Evolutionary conservation across 75 land plant species (phyloP), one percentile per base, ranked within the genome.

Genomic region (Pinus taeda): DNA sequence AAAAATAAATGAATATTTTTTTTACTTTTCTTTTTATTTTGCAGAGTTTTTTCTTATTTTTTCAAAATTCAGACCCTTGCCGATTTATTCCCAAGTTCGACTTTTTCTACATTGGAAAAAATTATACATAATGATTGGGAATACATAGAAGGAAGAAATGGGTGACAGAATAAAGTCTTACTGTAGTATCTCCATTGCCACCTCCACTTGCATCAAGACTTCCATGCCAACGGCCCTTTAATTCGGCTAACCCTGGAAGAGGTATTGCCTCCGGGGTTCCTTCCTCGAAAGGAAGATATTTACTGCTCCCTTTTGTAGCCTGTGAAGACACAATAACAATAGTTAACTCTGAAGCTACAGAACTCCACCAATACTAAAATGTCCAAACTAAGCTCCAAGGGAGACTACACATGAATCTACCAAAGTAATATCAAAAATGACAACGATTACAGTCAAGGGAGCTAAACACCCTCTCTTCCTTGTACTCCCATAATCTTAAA

Each of bases 181-280:
- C 99, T 83, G 84, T 78, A 15, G 98, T 97, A 69, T 97, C 99
- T 5, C 99, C 97, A 78, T 97, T 93, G 79, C 99, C 99, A 73
- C 99, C 99, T 74, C 99, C 99, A 81, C 96, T 97, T 8, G 99
- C 99, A 83, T 95, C 98, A 80, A 97, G 83, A 66, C 91, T 91
- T 37, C 96, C 99, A 78, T 80, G 87, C 99, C 99, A 97, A 73
- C 78, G 85, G 37, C 99, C 99, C 79, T 79, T 95, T 37, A 97
- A 79, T 82, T 97, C 99, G 72, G 98, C 91, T 74, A 97, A 84
- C 70, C 98, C 99, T 39, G 98, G 99, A 77, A 95, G 93, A 77
- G 81, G 81, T n/a, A 89, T 75, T 13, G 97, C 90, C 71, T 97
- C 94, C 30, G 86, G 88, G 72, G 79, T 73, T 62, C 83, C 84